Base-by-base conservation (phyloP, 208 protist species). In the Tetramitus jugosus region DNA sequence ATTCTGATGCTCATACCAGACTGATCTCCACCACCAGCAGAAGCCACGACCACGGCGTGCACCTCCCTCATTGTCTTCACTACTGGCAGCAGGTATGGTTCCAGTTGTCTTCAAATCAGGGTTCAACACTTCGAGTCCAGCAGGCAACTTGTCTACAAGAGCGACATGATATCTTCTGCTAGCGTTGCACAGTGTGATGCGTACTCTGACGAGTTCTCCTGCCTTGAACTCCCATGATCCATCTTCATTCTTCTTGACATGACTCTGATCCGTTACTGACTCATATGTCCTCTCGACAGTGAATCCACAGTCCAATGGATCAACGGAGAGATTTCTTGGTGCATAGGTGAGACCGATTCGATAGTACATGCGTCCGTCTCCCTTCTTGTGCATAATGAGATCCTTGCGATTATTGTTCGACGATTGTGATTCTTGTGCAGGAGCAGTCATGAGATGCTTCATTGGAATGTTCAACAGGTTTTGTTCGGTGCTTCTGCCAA, bases 1-100 rank as follows among this genome's bases (percentile, higher is more conserved):
- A 35, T 77, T 77, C 35, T 77, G 40, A 77, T 77, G 74, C 23
- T 77, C 74, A 20, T 40, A 77, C 74, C 74, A 77, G 2, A 14
- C 3, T 49, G 8, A 4, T 17, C 14, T 17, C 45, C 45, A 49
- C 45, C 45, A 49, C 14, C 8, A 49, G n/a, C n/a, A n/a, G 14
- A 49, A 49, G 4, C 45, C 45, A 49, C 45, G 4, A 49, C 45
- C 14, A 17, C 14, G 45, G 14, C 45, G 4, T 4, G 14, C 45
- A 49, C 14, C 14, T 49, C 14, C 45, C 29, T 13, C 8, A 40
- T n/a, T 42, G 37, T 42, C 35, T 14, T 46, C 13, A 42, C 7
- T 29, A 14, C 26, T 42, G 14, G 37, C 8, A 17, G 13, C 26
- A 7, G n/a, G 33, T 13, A 42, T 40, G 45, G 4, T 29, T 6